Base-by-base conservation (phyloP, 108 stramenopile genomes). In the Nitzschia sp. region DNA sequence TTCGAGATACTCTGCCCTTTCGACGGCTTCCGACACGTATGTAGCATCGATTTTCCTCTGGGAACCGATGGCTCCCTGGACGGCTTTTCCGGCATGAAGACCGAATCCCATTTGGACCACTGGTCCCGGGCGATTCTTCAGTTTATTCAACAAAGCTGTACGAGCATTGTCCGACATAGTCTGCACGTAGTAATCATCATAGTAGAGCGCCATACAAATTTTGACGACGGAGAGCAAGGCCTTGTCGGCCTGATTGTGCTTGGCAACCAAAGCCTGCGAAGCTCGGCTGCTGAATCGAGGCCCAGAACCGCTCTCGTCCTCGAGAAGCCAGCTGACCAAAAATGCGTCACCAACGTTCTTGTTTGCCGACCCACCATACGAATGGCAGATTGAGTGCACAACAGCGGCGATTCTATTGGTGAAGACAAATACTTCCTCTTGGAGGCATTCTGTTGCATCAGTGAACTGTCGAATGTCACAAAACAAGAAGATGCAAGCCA, bases 261-360 rank as follows among this genome's bases (percentile, higher is more conserved):
- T 78, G 19, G 88, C 86, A 32, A 47, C 38, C 26, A 84, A 66
- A 17, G 55, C 27, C 2, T 77, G 63, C 21, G 34, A 46, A 1
- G 38, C 46, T n/a, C 51, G 25, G 27, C 54, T 47, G 25, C 21
- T 23, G 23, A 49, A 53, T 31, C 46, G 42, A 9, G 23, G 13
- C 46, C 59, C 57, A 24, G 32, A 27, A n/a, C 17, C 42, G 1
- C 13, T 25, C 18, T 74, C 74, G 21, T 75, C 80, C 18, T 91
- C 89, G 2, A 91, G 71, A 46, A 78, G 64, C 96, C 96, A 98
- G 46, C 87, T 89, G 6, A 96, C 73, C 27, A 98, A 69, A 68
- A 98, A 98, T 3, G 97, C 97, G 60, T 98, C 97, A 9, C 97
- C 97, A 59, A 98, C 86, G 68, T 98, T 98, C 71, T 98, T 96